Conservation (phyloP, 2,329 filamentous ascomycete genomes). For the Neoascochyta sp. region DNA sequence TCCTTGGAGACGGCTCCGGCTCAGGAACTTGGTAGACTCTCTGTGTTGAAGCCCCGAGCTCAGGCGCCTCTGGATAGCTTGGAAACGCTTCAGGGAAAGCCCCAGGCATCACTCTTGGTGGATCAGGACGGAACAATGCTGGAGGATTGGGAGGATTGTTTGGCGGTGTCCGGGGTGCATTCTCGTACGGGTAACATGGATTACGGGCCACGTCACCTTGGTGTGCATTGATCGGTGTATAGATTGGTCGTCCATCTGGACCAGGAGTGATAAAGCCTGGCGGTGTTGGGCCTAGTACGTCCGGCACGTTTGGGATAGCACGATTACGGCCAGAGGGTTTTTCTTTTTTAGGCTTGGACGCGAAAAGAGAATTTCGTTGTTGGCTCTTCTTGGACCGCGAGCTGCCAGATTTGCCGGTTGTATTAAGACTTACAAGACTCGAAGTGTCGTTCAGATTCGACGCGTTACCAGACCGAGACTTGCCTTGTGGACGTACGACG, state of each 20-base stretch:
- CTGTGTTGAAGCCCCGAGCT: too few species aligned
- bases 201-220: slow-evolving; percentile 37
- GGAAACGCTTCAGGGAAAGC: slow-evolving; percentile 39
- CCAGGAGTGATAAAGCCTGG: slow-evolving; percentile 49
- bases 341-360: slow-evolving; percentile 29
- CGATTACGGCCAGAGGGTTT: slow-evolving; percentile 31
- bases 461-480: slow-evolving; percentile 17
- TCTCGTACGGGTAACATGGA: slow-evolving; percentile 36
- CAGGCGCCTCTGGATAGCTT: slow-evolving; percentile 24
- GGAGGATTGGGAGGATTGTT: slow-evolving; percentile 23
- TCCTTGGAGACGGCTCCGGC: slow-evolving; percentile 20
- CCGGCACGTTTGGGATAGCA: slow-evolving; percentile 21
- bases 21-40: too few species aligned
- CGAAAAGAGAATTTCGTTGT: slow-evolving; percentile 27
- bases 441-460: slow-evolving; percentile 30
- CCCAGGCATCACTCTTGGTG: slow-evolving; percentile 37
- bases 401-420: slow-evolving; percentile 33
- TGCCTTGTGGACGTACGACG: slow-evolving; percentile 24
- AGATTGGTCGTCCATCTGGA: slow-evolving; percentile 47
- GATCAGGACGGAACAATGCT: slow-evolving; percentile 21
- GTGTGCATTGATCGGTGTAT: slow-evolving; percentile 43
- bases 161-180: slow-evolving; percentile 43
- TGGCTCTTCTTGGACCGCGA: slow-evolving; percentile 35
- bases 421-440: slow-evolving; percentile 23
- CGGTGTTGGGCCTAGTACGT: slow-evolving; percentile 17